These are phyloP conservation scores for Lactarius psammicola DNA, from an alignment of 768 basidiomycete species.

Conservation along the genomic window DNA sequence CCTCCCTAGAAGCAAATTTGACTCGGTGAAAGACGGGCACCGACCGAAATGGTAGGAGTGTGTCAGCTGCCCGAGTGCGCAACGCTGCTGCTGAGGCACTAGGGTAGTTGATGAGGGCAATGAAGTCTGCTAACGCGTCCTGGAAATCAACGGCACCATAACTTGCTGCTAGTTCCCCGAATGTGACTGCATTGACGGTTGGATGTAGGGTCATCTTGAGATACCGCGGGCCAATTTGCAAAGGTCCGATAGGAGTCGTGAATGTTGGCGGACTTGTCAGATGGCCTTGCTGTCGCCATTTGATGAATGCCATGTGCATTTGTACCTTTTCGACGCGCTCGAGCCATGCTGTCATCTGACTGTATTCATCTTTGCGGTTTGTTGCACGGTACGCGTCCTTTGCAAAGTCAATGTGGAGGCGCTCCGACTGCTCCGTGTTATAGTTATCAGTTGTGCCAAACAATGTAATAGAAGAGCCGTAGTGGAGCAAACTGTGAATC, in stretches of 20 bases:
- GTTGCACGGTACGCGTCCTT: not conserved
- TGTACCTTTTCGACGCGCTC: constrained; percentile 4
- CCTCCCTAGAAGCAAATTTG: too few species aligned
- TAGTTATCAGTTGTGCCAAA: constrained; percentile 44
- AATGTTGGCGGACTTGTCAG: not conserved
- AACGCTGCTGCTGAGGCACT: not conserved
- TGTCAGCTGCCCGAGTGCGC: too few species aligned
- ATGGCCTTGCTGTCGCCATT: not conserved
- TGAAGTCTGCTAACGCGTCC: not conserved
- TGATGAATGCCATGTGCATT: not conserved
- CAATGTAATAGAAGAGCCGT: constrained; percentile 48
- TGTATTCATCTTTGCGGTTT: not conserved
- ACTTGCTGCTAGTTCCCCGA: too few species aligned
- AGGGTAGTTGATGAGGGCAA: not conserved
- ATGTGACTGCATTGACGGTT: not conserved
- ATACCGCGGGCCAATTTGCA: not conserved
- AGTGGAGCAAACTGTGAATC: constrained; percentile 30
- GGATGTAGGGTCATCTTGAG: not conserved
- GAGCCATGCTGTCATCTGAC: constrained; percentile 8
- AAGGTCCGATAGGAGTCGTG: too few species aligned
- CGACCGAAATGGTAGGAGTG: too few species aligned
- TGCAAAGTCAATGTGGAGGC: not conserved
- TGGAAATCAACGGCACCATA: not conserved
- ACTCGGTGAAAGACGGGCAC: too few species aligned
- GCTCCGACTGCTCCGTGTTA: not conserved